Evolutionary conservation across 2,329 filamentous ascomycete species (phyloP).

Genomic region (Ophiognomonia clavigignenti-juglandacearum): DNA sequence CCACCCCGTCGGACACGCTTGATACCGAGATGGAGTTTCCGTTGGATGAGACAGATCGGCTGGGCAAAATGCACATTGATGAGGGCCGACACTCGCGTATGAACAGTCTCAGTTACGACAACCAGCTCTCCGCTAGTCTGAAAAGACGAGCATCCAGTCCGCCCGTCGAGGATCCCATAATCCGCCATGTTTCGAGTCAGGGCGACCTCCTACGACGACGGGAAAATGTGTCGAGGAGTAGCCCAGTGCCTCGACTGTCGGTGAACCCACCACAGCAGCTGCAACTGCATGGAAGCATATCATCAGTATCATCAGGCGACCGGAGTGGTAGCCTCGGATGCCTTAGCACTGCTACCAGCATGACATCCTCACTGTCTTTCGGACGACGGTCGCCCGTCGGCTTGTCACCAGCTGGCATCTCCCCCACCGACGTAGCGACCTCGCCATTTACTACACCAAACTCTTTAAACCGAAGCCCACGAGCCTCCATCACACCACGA

Average conservation of each 20-base stretch:
- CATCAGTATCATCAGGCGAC: conserved; percentile 38
- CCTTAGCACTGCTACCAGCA: conserved; percentile 35
- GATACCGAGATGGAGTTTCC: conserved; percentile 43
- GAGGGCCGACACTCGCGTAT: conserved; percentile 24
- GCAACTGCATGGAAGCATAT: conserved; percentile 37
- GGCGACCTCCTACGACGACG: conserved; percentile 44
- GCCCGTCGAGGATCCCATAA: conserved; percentile 39
- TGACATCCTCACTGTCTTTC: conserved; percentile 37
- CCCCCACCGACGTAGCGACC: conserved; percentile 37
- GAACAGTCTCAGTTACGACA: conserved; percentile 23
- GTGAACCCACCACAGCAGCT: conserved; percentile 33
- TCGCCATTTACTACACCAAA: conserved; percentile 46
- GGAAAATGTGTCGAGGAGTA: conserved; percentile 44
- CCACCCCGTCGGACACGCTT: conserved; percentile 38
- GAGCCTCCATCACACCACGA: conserved; percentile 37
- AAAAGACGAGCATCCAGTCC: conserved; percentile 55
- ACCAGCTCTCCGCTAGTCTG: conserved; percentile 39
- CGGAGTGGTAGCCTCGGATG: conserved; percentile 46
- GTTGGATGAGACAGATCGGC: conserved; percentile 38
- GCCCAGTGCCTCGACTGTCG: conserved; percentile 46
- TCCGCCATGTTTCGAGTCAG: conserved; percentile 33
- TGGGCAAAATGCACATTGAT: conserved; percentile 41
- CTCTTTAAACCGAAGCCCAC: conserved; percentile 45
- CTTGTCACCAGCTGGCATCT: conserved; percentile 43
- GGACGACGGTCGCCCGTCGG: conserved; percentile 42